phyloP scores from a whole-genome alignment of 2,329 filamentous ascomycete species.

The Fusarium nygamai region DNA sequence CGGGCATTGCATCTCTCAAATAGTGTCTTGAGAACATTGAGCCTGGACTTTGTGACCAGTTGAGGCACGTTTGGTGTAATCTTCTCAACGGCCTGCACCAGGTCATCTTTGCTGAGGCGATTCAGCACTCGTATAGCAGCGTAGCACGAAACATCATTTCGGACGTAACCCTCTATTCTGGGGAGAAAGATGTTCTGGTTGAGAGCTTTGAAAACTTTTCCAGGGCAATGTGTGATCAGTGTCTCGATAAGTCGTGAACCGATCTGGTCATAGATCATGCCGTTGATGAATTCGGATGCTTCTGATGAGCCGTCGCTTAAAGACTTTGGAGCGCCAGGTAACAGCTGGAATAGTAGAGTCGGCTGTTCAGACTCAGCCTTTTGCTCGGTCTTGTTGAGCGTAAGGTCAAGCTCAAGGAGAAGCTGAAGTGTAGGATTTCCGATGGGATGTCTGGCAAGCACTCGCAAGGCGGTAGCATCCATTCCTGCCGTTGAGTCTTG shows the following conservation, averaged over 20 bases:
- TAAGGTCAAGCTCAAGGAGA: constrained; percentile 85
- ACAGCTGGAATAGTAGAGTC: constrained; percentile 77
- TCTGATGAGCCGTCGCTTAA: constrained; percentile 78
- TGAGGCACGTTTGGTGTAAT: constrained; percentile 78
- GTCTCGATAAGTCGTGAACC: constrained; percentile 91
- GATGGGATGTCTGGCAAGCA: constrained; percentile 87
- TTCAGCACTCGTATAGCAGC: constrained; percentile 85
- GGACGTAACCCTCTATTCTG: constrained; percentile 80
- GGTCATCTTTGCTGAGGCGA: constrained; percentile 85
- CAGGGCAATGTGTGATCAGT: constrained; percentile 81
- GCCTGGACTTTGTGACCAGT: constrained; percentile 78
- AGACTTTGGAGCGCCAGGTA: constrained; percentile 78
- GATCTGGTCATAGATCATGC: constrained; percentile 88
- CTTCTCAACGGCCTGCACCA: constrained; percentile 75
- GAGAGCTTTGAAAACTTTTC: constrained; percentile 89
- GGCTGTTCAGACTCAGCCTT: constrained; percentile 48
- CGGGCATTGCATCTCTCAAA: constrained; percentile 85
- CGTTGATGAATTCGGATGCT: constrained; percentile 81
- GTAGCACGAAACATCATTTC: constrained; percentile 91
- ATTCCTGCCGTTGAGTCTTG: constrained; percentile 77
- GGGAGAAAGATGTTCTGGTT: constrained; percentile 83
- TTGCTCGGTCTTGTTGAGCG: constrained; percentile 68
- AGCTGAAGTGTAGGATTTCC: constrained; percentile 95
- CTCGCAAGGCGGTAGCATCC: constrained; percentile 81
- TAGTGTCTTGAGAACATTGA: constrained; percentile 81